Conservation (phyloP, 805 yeast genomes). For the Candida namnaoensis region DNA sequence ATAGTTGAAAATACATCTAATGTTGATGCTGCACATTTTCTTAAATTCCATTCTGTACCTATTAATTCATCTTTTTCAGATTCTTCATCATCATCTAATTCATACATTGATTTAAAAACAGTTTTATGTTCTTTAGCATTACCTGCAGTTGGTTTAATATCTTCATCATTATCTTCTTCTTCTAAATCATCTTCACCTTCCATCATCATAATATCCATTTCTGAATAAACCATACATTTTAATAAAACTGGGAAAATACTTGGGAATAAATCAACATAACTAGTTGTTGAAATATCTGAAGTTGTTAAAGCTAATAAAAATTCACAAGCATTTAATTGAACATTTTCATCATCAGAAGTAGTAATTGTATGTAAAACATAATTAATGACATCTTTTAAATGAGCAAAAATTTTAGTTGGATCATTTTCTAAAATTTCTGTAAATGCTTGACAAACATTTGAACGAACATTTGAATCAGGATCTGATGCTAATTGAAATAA, state of each 20-base stretch:
- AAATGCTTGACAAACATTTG: conserved; percentile 73
- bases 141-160: conserved; percentile 75
- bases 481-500: conserved; percentile 67
- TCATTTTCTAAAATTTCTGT: conserved; percentile 60
- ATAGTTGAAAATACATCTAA: conserved; percentile 70
- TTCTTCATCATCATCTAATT: conserved; percentile 51
- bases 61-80: conserved; percentile 70
- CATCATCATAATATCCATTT: conserved; percentile 60
- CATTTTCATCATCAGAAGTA: conserved; percentile 49
- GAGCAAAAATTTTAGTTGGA: conserved; percentile 75
- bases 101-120: conserved; percentile 21
- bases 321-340: conserved; percentile 90
- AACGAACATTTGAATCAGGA: conserved; percentile 48
- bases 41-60: conserved; percentile 77
- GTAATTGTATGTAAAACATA: conserved; percentile 77
- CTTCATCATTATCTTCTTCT: conserved; percentile 78
- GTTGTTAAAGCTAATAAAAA: conserved; percentile 73
- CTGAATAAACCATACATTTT: conserved; percentile 80
- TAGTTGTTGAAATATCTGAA: conserved; percentile 39
- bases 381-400: conserved; percentile 76
- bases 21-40: conserved; percentile 94
- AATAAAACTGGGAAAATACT: conserved; percentile 70
- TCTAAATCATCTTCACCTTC: conserved; percentile 72
- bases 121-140: conserved; percentile 40
- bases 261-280: conserved; percentile 46